Evolutionary conservation across 2,329 filamentous ascomycete genomes (phyloP), one percentile per base, ranked within the genome.

Genomic region (Penicillium verrucosum): DNA sequence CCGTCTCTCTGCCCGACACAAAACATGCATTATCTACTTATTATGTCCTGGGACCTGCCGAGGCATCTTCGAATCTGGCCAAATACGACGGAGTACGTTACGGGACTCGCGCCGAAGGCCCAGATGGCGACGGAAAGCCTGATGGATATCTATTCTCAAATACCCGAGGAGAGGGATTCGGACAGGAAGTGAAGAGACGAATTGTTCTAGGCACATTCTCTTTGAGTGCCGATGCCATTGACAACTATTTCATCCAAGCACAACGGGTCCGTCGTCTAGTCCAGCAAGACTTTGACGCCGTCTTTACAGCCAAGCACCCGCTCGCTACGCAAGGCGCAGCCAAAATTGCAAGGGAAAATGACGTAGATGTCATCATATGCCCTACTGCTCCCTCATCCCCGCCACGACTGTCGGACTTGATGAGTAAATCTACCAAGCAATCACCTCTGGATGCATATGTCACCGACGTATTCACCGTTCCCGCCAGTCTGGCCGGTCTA

Each of bases 81-180:
- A 97, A 96, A 72, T 99, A 97, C 73, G 95, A 99, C 67, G 94
- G 94, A 21, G 85, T 97, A n/a, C 88, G 94, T 11, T 99, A 96
- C 74, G 94, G 94, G 1, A 80, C 79, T 21, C 82, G 85, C 30
- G 77, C 73, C 1, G 72, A 76, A 10, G 68, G 68, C 10, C 62
- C 69, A n/a, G 85, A 84, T 54, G 78, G 81, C 6, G 79, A 78
- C 11, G 81, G 81, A 9, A 81, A 83, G n/a, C 41, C 63, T 9
- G 68, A 68, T 36, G 82, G 86, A 0, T 71, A 73, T 53, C 79
- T 96, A 1, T 97, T 94, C 72, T 85, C 92, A 0, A 80, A 82
- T 40, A 91, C 89, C 0, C 85, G 94, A 55, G 88, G 87, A 14
- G 74, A 79, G 34, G 87, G 87, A 0, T 92, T 99, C 62, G 94